These are phyloP conservation scores for Backusella mclennaniae DNA, from an alignment of 192 early-diverging fungal species.

Conservation along the genomic window DNA sequence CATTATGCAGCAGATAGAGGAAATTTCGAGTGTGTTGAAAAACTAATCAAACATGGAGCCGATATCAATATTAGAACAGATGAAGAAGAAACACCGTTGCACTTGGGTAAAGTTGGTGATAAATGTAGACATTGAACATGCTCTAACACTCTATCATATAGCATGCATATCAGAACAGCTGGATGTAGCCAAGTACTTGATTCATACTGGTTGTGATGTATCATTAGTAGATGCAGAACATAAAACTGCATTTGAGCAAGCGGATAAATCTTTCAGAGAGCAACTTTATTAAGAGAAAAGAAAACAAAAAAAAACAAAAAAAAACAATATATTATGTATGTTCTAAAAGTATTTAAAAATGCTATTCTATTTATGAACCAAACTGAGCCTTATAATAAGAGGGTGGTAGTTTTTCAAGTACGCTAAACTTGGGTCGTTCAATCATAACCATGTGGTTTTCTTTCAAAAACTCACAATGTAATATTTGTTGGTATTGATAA, in stretches of 20 bases:
- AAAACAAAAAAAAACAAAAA: background rate
- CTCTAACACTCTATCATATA: background rate
- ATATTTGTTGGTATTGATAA: conserved; percentile 81
- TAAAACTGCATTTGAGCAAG: conserved; percentile 26
- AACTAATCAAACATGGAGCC: conserved; percentile 36
- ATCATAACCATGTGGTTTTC: conserved; percentile 78
- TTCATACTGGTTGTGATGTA: conserved; percentile 16
- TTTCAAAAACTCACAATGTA: conserved; percentile 75
- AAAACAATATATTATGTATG: background rate
- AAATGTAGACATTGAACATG: background rate
- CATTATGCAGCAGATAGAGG: conserved; percentile 58
- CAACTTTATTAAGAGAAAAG: background rate
- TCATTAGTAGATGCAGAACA: conserved; percentile 21
- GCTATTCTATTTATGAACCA: conserved; percentile 58
- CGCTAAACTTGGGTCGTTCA: conserved; percentile 83
- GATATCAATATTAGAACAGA: conserved; percentile 29
- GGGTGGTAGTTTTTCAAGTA: conserved; percentile 74
- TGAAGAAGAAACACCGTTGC: conserved; percentile 27
- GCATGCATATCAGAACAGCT: conserved; percentile 35
- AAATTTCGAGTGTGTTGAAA: conserved; percentile 39
- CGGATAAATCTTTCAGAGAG: conserved; percentile 12
- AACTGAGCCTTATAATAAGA: conserved; percentile 85
- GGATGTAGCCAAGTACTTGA: conserved; percentile 17
- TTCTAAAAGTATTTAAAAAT: conserved; percentile 5
- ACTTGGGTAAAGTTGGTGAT: conserved; percentile 24